Percentiles rank a stretch among this genome's conserved stretches.
phyloP scores from a whole-genome alignment of 2,329 filamentous ascomycete species.

The Chrysoporthe deuterocubensis region DNA sequence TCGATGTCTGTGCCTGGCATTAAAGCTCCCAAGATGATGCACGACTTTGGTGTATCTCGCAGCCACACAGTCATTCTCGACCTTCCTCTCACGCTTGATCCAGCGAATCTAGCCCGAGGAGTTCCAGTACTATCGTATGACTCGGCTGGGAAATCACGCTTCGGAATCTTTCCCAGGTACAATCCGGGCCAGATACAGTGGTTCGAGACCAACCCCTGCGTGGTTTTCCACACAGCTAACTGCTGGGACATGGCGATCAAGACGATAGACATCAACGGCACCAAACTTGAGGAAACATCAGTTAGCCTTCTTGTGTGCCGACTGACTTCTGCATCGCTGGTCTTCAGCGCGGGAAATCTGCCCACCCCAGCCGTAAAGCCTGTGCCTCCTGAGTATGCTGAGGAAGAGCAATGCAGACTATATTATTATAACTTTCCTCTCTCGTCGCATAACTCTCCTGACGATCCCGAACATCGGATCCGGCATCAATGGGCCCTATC shows the following conservation, averaged over 20 bases:
- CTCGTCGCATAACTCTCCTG: constrained; percentile 5
- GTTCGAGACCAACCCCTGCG: constrained; percentile 70
- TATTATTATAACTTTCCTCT: constrained; percentile 71
- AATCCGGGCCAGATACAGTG: constrained; percentile 61
- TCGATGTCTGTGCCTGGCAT: constrained; percentile 64
- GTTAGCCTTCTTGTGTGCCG: constrained; percentile 71
- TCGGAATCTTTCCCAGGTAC: constrained; percentile 69
- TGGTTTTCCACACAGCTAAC: constrained; percentile 75
- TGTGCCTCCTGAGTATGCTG: constrained; percentile 44
- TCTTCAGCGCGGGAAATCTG: constrained; percentile 69
- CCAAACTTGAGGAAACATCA: constrained; percentile 39
- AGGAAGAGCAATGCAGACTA: constrained; percentile 69
- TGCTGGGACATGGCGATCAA: constrained; percentile 59
- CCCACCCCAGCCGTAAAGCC: constrained; percentile 51
- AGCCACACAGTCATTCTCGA: constrained; percentile 70
- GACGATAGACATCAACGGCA: constrained; percentile 31
- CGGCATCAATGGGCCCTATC: constrained; percentile 67
- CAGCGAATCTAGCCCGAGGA: constrained; percentile 61
- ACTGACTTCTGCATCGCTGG: constrained; percentile 65
- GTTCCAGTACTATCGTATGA: constrained; percentile 65
- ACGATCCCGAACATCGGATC: constrained; percentile 44
- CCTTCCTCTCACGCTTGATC: constrained; percentile 67
- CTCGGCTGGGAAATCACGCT: constrained; percentile 59
- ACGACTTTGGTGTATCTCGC: constrained; percentile 72
- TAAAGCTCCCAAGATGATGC: constrained; percentile 72